These are phyloP conservation scores for Polyporus tsugae DNA, from an alignment of 1,284 basidiomycete genomes.

Conservation along the genomic window DNA sequence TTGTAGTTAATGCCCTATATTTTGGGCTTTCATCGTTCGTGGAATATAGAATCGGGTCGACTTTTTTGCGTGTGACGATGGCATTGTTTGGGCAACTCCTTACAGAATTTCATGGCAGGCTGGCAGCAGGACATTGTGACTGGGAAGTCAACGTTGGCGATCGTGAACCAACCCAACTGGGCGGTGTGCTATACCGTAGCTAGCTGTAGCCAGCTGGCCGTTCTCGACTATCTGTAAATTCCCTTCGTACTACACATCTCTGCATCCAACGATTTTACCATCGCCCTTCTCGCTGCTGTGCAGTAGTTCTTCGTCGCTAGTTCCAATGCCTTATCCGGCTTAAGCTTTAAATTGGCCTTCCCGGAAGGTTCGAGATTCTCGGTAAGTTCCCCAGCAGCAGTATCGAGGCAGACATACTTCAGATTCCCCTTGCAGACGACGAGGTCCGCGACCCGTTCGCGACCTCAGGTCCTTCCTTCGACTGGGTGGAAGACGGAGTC, in stretches of 20 bases:
- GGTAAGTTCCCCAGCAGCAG: neutral
- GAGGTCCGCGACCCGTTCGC: neutral
- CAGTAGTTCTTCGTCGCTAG: neutral
- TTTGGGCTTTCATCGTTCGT: neutral
- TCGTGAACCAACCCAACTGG: neutral
- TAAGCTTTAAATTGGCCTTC: too few relatives aligned
- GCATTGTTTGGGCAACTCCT: neutral
- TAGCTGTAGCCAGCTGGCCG: too few relatives aligned
- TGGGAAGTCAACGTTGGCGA: neutral
- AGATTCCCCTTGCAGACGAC: neutral
- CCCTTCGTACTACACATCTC: too few relatives aligned
- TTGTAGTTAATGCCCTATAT: neutral
- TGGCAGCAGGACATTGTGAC: neutral
- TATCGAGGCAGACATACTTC: neutral
- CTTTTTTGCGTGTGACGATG: neutral
- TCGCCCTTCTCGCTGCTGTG: neutral
- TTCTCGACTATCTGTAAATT: too few relatives aligned
- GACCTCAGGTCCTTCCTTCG: neutral
- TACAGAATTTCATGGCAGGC: too few relatives aligned
- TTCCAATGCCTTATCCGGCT: neutral
- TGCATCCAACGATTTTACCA: neutral
- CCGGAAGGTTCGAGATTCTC: neutral
- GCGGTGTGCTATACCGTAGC: neutral
- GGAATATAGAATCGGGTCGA: neutral
- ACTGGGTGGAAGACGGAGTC: neutral